Conservation (phyloP, 495 filamentous ascomycete genomes). For the Hyphodiscus hymeniophilus region DNA sequence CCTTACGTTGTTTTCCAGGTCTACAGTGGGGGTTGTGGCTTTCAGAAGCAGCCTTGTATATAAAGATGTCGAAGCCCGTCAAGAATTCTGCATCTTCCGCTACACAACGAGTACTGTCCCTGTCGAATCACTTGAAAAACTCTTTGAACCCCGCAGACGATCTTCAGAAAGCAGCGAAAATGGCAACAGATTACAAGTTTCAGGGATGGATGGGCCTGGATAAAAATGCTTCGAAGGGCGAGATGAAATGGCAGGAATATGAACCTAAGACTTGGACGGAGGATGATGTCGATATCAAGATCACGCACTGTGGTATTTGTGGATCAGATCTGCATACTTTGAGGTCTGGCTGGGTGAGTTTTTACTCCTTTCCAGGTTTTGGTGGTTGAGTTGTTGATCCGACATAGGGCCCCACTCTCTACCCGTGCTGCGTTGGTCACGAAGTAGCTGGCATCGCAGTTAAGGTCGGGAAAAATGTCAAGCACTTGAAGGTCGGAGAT, state of each 20-base stretch:
- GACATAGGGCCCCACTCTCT: constrained; percentile 52
- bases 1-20: too few species aligned
- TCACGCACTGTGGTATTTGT: constrained; percentile 82
- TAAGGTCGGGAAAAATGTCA: constrained; percentile 56
- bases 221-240: constrained; percentile 48
- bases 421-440: constrained; percentile 72
- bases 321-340: constrained; percentile 72
- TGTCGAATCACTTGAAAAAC: constrained; percentile 19
- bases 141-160: constrained; percentile 14
- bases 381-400: background rate
- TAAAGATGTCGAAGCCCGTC: constrained; percentile 12
- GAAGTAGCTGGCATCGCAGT: constrained; percentile 77
- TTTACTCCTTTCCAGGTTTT: background rate
- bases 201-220: constrained; percentile 74
- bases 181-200: constrained; percentile 39
- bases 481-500: constrained; percentile 66
- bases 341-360: constrained; percentile 54
- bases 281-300: constrained; percentile 68
- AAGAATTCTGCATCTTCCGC: constrained; percentile 11
- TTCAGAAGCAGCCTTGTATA: too few species aligned
- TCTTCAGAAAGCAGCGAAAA: constrained; percentile 12
- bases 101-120: constrained; percentile 15
- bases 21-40: too few species aligned
- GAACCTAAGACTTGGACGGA: constrained; percentile 72
- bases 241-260: constrained; percentile 64